Percentiles rank a stretch among this genome's conserved stretches.
phyloP scores from a whole-genome alignment of 441 rosid species.

The Pelargonium myrrhifolium region DNA sequence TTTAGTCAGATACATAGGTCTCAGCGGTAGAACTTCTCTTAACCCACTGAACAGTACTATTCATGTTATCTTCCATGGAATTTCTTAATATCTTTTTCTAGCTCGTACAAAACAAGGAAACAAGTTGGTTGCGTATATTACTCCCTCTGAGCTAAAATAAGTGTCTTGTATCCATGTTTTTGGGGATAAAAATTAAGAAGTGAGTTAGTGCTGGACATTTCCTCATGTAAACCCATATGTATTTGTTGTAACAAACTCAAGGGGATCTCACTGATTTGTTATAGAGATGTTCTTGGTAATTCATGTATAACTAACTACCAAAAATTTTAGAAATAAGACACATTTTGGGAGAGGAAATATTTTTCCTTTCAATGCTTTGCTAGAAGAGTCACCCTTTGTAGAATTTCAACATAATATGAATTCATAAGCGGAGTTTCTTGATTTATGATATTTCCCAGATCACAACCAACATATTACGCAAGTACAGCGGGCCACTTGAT shows the following conservation, averaged over 20 bases:
- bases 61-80: not conserved
- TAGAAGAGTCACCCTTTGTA: too few relatives aligned
- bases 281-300: too few relatives aligned
- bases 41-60: not conserved
- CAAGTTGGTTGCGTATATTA: not conserved
- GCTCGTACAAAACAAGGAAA: not conserved
- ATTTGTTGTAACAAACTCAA: too few relatives aligned
- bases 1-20: not conserved
- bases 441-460: slow-evolving; percentile 29
- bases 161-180: not conserved
- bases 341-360: too few relatives aligned
- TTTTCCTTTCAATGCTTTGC: too few relatives aligned
- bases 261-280: too few relatives aligned
- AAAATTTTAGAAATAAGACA: too few relatives aligned
- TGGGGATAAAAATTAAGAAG: too few relatives aligned
- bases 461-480: slow-evolving; percentile 60
- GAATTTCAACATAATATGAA: not conserved
- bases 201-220: too few relatives aligned
- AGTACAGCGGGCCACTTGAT: slow-evolving; percentile 69
- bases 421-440: not conserved
- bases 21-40: too few relatives aligned
- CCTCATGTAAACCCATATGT: too few relatives aligned
- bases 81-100: not conserved
- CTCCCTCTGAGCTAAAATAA: not conserved
- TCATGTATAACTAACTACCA: too few relatives aligned